These are phyloP conservation scores for Phylloporus sp. DNA, from an alignment of 768 basidiomycete genomes.

Conservation along the genomic window DNA sequence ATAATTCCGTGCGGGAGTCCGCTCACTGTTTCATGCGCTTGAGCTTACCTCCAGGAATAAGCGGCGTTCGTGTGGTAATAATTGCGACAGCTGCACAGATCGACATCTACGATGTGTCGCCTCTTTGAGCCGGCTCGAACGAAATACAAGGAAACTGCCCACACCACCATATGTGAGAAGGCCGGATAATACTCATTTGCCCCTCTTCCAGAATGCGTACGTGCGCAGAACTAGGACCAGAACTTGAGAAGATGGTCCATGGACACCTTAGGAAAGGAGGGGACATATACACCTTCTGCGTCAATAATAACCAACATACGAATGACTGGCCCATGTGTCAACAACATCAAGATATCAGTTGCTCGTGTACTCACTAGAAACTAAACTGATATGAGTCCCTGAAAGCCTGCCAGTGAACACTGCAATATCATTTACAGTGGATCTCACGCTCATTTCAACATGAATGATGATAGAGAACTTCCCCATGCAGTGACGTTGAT, in stretches of 20 bases:
- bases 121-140: background rate
- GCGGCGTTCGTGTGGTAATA: background rate
- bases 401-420: background rate
- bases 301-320: constrained; percentile 5
- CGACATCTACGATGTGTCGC: constrained; percentile 1
- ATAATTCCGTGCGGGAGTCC: background rate
- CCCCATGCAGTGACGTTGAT: background rate
- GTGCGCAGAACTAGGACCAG: constrained; percentile 17
- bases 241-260: constrained; percentile 3
- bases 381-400: background rate
- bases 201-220: constrained; percentile 17
- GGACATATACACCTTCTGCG: constrained; percentile 4
- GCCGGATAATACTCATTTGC: constrained; percentile 9
- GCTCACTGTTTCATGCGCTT: constrained; percentile 1
- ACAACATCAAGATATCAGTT: background rate
- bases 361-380: constrained; percentile 2
- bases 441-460: background rate
- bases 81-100: constrained; percentile 4
- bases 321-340: constrained; percentile 3
- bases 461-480: background rate
- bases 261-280: background rate
- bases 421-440: background rate
- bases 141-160: background rate
- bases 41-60: constrained; percentile 5
- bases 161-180: constrained; percentile 11